These are phyloP conservation scores for Sugiyamaella paludigena DNA, from an alignment of 1,139 yeast genomes.

Conservation along the genomic window DNA sequence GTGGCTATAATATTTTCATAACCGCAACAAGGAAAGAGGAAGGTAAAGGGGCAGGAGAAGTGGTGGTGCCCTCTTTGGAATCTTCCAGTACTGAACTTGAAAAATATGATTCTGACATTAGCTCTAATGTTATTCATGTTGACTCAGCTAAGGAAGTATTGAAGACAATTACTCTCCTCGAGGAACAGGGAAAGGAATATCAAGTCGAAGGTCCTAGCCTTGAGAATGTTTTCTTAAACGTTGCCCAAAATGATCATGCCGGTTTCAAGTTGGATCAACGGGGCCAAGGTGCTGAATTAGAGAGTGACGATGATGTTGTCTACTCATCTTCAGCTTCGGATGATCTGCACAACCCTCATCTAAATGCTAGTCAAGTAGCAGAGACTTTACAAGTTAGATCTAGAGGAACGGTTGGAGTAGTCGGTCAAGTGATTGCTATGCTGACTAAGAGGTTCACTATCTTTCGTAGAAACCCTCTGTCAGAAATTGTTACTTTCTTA, in stretches of 20 bases:
- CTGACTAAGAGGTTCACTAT: constrained; percentile 34
- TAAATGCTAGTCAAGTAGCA: constrained; percentile 15
- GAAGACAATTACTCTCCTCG: constrained; percentile 25
- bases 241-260: constrained; percentile 37
- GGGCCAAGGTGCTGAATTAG: constrained; percentile 14
- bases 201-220: constrained; percentile 37
- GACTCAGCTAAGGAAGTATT: constrained; percentile 27
- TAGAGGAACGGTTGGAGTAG: constrained; percentile 24
- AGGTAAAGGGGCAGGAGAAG: not conserved
- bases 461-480: constrained; percentile 32
- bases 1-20: constrained; percentile 29
- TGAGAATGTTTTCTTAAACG: constrained; percentile 38
- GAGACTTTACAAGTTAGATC: constrained; percentile 18
- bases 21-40: not conserved
- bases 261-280: constrained; percentile 22
- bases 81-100: not conserved
- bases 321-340: not conserved
- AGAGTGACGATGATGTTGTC: constrained; percentile 13
- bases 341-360: constrained; percentile 4
- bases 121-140: constrained; percentile 27
- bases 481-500: constrained; percentile 31
- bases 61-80: not conserved
- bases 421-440: constrained; percentile 33
- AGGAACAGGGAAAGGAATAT: constrained; percentile 25
- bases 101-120: constrained; percentile 19